Base-by-base conservation (phyloP, 768 basidiomycete species). In the Russula abietina region DNA sequence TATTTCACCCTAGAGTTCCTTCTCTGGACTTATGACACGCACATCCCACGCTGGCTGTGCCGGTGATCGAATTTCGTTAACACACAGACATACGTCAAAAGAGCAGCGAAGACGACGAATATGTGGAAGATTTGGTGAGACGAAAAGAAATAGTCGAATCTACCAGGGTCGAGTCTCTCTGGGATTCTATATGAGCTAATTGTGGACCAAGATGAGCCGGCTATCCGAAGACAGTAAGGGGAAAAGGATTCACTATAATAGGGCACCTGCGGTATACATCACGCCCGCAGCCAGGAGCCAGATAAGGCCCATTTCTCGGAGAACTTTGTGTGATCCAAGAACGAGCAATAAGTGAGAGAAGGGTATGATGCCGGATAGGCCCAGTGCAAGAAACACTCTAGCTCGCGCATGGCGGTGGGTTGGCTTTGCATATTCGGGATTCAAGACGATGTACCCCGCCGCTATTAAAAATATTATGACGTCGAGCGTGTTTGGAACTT, bases 121-220 rank as follows among this genome's bases (percentile, higher is more conserved):
- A 86, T 72, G 71, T 95, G 94, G 73, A 97, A 95, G 68, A 96
- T 88, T 74, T 95, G 91, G 76, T 96, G 93, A 22, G 89, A 92
- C 0, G 89, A 81, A 59, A 86, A 80, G 69, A 91, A 81, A 69
- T 81, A 80, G 75, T 94, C 92, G 74, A 93, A 93, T 66, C 74
- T 81, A 41, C 92, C 91, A 6, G 91, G 91, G 8, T 78, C 75
- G 64, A 86, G 75, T 43, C 84, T 79, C 70, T 95, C 93, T 49
- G 92, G 93, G 59, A 92, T 80, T 55, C 91, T 83, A 70, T 87
- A 86, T 53, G 91, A 91, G 75, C 93, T 95, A 73, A 26, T 41
- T 41, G 46, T 26, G 28, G 36, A 59, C 19, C 53, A 45, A 55
- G 68, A 46, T 49, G 41, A 60, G 64, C 19, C 65, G 33, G 68